Conservation (phyloP, 345 rosid genomes). For the Hevea brasiliensis region DNA sequence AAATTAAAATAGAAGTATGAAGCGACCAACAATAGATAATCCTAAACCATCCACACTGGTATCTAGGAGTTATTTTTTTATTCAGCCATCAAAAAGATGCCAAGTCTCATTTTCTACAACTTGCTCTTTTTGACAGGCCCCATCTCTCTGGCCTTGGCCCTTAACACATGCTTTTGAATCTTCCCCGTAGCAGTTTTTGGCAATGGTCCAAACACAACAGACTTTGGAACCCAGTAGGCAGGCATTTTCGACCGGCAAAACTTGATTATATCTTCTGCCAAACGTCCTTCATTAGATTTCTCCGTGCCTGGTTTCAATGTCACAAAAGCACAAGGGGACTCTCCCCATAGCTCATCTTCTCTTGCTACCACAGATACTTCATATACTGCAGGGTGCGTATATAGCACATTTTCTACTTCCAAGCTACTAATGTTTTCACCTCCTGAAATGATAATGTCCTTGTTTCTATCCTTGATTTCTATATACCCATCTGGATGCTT, state of each 20-base stretch:
- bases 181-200: slow-evolving; percentile 95
- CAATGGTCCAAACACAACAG: slow-evolving; percentile 74
- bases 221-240: slow-evolving; percentile 83
- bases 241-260: slow-evolving; percentile 70
- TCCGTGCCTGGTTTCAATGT: slow-evolving; percentile 56
- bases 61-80: background rate
- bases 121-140: slow-evolving; percentile 66
- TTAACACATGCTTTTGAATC: slow-evolving; percentile 79
- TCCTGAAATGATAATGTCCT: slow-evolving; percentile 88
- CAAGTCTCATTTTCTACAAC: slow-evolving; percentile 29
- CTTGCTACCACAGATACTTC: slow-evolving; percentile 91
- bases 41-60: too few species aligned
- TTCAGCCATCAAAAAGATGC: background rate
- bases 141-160: slow-evolving; percentile 70
- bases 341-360: slow-evolving; percentile 83
- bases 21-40: too few species aligned
- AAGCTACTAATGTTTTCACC: slow-evolving; percentile 96
- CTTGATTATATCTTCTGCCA: slow-evolving; percentile 65
- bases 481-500: slow-evolving; percentile 84
- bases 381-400: slow-evolving; percentile 66
- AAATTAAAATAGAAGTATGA: too few species aligned
- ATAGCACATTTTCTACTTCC: slow-evolving; percentile 70
- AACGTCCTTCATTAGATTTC: slow-evolving; percentile 33
- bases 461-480: slow-evolving; percentile 84
- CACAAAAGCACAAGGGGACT: slow-evolving; percentile 84